These are phyloP conservation scores for Lactarius pseudohatsudake DNA, from an alignment of 768 basidiomycete species.

Conservation along the genomic window DNA sequence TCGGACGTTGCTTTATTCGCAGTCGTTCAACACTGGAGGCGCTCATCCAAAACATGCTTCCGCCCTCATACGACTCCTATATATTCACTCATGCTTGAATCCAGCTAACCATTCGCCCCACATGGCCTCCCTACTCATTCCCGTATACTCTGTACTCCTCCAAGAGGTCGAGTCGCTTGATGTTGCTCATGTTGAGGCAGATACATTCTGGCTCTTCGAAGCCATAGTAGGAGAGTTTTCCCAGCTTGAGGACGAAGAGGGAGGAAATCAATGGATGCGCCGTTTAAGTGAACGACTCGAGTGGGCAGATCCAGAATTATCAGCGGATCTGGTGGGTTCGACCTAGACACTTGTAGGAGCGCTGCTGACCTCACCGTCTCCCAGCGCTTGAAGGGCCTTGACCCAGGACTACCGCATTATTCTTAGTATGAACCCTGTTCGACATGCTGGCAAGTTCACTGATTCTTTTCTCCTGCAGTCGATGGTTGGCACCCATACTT, in stretches of 20 bases:
- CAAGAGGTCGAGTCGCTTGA: constrained; percentile 64
- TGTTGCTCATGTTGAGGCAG: constrained; percentile 68
- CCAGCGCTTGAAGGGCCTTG: constrained; percentile 63
- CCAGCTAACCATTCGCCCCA: constrained; percentile 69
- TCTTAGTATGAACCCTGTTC: constrained; percentile 58
- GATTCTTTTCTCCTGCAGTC: constrained; percentile 41
- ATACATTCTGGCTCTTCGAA: constrained; percentile 82
- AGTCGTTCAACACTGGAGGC: constrained; percentile 43
- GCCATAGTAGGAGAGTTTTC: constrained; percentile 68
- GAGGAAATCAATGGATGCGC: constrained; percentile 59
- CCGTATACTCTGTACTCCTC: constrained; percentile 60
- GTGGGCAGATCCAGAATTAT: constrained; percentile 66
- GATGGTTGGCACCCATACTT: constrained; percentile 71
- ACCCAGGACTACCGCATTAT: constrained; percentile 73
- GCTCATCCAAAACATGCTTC: constrained; percentile 62
- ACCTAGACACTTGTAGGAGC: neutral
- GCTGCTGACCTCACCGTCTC: constrained; percentile 10
- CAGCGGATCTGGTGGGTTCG: constrained; percentile 54
- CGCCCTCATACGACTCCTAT: constrained; percentile 66
- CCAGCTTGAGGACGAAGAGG: constrained; percentile 70
- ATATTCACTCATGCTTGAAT: constrained; percentile 68
- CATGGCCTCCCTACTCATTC: constrained; percentile 66
- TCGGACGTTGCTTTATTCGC: constrained; percentile 50
- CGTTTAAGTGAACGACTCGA: constrained; percentile 58
- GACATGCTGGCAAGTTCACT: neutral